Evolutionary conservation across 805 yeast genomes (phyloP).

Genomic region (Ogataea paradorogensis): DNA sequence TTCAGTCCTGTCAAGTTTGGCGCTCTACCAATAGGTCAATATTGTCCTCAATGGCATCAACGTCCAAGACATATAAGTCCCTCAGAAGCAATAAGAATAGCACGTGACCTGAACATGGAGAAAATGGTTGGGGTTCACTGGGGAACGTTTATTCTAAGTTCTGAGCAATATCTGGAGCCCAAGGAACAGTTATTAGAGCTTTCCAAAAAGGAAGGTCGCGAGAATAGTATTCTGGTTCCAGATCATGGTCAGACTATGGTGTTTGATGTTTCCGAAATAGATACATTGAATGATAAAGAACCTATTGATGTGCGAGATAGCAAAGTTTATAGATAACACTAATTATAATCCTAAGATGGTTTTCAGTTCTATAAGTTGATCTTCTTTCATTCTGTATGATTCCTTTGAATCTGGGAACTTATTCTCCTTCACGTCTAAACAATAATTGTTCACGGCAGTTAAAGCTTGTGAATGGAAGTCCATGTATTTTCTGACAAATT

Average conservation of each 20-base stretch:
- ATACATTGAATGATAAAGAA: conserved; percentile 13
- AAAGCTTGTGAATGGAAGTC: conserved; percentile 48
- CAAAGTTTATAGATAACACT: conserved; percentile 7
- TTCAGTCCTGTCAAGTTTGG: conserved; percentile 68
- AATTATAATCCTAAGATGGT: neutral
- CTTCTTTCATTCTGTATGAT: conserved; percentile 67
- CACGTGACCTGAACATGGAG: conserved; percentile 56
- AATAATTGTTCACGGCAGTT: conserved; percentile 51
- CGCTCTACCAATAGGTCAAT: conserved; percentile 90
- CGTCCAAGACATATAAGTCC: conserved; percentile 87
- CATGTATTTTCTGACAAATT: conserved; percentile 73
- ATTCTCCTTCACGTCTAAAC: conserved; percentile 51
- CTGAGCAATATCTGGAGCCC: conserved; percentile 87
- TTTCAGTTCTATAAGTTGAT: conserved; percentile 41
- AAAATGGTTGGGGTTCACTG: conserved; percentile 87
- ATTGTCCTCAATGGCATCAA: conserved; percentile 94
- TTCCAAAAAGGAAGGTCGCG: conserved; percentile 40
- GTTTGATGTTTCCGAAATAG: conserved; percentile 37
- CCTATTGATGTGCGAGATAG: conserved; percentile 15
- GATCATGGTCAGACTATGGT: conserved; percentile 71
- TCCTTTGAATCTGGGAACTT: conserved; percentile 66
- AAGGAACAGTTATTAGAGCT: conserved; percentile 52
- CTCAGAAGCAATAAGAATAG: conserved; percentile 66
- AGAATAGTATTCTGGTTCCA: conserved; percentile 55
- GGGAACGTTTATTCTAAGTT: conserved; percentile 91